Evolutionary conservation across 768 basidiomycete species (phyloP).

Genomic region (Hericium rajendrae): DNA sequence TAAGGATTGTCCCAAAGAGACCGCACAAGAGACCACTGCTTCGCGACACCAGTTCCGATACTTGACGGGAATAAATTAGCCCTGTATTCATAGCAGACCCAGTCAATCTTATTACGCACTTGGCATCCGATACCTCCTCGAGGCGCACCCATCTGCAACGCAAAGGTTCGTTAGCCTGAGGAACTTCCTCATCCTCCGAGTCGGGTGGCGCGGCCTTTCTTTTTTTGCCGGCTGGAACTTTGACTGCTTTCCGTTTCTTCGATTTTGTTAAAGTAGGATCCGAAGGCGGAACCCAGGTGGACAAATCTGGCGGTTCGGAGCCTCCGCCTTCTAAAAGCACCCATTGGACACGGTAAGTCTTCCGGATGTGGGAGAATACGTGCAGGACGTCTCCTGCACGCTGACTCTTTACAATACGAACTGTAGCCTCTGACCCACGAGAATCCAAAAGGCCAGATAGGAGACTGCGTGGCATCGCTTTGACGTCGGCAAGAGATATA

Average conservation of each 20-base stretch:
- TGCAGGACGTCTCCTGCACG: conserved; percentile 63
- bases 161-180: conserved; percentile 1
- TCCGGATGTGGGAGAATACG: conserved; percentile 83
- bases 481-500: conserved; percentile 25
- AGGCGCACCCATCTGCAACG: conserved; percentile 42
- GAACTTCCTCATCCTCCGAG: conserved; percentile 11
- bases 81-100: too few species aligned
- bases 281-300: background rate
- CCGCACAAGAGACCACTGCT: conserved; percentile 58
- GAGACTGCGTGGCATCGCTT: conserved; percentile 25
- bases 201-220: conserved; percentile 1
- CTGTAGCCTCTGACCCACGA: background rate
- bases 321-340: conserved; percentile 52
- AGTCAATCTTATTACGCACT: conserved; percentile 36
- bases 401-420: conserved; percentile 34
- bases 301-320: conserved; percentile 30
- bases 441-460: conserved; percentile 30
- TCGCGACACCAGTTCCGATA: conserved; percentile 64
- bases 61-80: conserved; percentile 25
- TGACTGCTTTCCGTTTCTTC: conserved; percentile 5
- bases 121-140: conserved; percentile 44
- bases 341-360: conserved; percentile 76
- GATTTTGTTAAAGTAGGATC: conserved; percentile 5
- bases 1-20: conserved; percentile 31
- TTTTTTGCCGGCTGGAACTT: conserved; percentile 1